Evolutionary conservation across 2,329 filamentous ascomycete species (phyloP).

Genomic region (Penicillium sp.): DNA sequence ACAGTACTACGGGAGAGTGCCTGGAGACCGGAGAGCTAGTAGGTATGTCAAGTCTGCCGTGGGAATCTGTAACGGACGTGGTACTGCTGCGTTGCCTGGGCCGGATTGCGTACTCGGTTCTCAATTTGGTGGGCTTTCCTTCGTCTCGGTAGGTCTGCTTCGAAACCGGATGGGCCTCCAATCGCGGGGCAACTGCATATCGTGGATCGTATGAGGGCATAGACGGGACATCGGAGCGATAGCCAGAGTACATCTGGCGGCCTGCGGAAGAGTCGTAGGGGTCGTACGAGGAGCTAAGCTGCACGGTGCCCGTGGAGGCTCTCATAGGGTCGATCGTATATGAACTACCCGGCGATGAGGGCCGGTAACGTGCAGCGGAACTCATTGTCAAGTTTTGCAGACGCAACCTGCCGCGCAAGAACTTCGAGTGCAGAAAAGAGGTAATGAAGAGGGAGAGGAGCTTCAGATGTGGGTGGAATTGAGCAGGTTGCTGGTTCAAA

Average conservation of each 20-base stretch:
- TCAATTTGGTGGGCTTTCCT: conserved; percentile 36
- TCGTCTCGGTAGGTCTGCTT: conserved; percentile 39
- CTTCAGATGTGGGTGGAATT: neutral
- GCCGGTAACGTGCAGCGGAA: conserved; percentile 38
- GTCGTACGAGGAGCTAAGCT: conserved; percentile 40
- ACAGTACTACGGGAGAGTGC: conserved; percentile 34
- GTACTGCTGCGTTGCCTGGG: conserved; percentile 44
- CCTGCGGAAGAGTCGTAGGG: conserved; percentile 36
- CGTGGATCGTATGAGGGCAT: conserved; percentile 35
- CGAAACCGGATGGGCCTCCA: conserved; percentile 42
- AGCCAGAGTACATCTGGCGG: conserved; percentile 36
- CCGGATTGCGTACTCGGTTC: conserved; percentile 45
- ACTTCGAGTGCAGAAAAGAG: neutral
- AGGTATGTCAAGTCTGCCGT: conserved; percentile 35
- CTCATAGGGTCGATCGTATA: conserved; percentile 44
- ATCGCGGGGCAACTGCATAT: conserved; percentile 28
- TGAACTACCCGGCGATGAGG: conserved; percentile 39
- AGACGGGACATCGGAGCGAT: conserved; percentile 39
- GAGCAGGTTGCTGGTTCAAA: neutral
- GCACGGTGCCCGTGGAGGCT: conserved; percentile 47
- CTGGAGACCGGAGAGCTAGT: conserved; percentile 26
- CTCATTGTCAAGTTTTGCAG: conserved; percentile 31
- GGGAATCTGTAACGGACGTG: conserved; percentile 34
- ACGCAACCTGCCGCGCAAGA: conserved; percentile 6
- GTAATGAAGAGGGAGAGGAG: conserved; percentile 3